Evolutionary conservation across 257 asterid genomes (phyloP).

Genomic region (Ilex aquifolium): DNA sequence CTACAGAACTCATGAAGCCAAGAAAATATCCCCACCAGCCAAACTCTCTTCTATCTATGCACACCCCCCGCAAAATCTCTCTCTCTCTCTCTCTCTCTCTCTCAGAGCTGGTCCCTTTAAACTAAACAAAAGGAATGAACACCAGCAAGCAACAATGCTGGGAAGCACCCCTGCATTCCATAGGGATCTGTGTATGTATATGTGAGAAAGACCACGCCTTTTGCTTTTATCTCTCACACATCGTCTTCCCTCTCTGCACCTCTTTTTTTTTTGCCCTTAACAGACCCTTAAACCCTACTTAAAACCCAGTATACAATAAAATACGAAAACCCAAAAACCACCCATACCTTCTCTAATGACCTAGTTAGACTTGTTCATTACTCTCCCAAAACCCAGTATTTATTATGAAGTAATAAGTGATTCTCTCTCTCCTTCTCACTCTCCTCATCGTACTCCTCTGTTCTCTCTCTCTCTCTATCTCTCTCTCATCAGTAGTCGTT

Average conservation of each 20-base stretch:
- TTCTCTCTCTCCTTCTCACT: no score
- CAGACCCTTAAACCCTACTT: slow-evolving; percentile 8
- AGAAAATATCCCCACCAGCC: slow-evolving; percentile 4
- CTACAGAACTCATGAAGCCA: slow-evolving; percentile 20
- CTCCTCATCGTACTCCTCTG: no score
- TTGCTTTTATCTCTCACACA: neutral
- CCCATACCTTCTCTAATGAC: no score
- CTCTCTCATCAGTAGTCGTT: neutral
- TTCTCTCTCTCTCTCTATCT: no score
- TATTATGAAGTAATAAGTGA: no score
- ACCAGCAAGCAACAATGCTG: slow-evolving; percentile 63
- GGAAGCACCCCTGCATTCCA: slow-evolving; percentile 50
- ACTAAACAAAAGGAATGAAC: slow-evolving; percentile 73
- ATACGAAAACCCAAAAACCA: no score
- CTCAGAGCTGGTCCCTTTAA: slow-evolving; percentile 27
- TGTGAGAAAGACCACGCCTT: neutral
- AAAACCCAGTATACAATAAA: slow-evolving; percentile 10
- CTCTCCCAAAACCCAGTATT: no score
- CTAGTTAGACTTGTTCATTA: no score
- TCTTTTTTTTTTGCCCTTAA: neutral
- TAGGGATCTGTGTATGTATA: slow-evolving; percentile 77
- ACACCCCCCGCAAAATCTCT: neutral
- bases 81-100: slow-evolving; percentile 6
- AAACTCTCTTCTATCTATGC: slow-evolving; percentile 9
- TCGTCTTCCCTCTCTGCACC: no score